A percentile compares a stretch with the other conserved stretches of the same genome.
These are phyloP conservation scores for Pseudopyricularia cyperi DNA, from an alignment of 2,329 filamentous ascomycete genomes.

Conservation along the genomic window DNA sequence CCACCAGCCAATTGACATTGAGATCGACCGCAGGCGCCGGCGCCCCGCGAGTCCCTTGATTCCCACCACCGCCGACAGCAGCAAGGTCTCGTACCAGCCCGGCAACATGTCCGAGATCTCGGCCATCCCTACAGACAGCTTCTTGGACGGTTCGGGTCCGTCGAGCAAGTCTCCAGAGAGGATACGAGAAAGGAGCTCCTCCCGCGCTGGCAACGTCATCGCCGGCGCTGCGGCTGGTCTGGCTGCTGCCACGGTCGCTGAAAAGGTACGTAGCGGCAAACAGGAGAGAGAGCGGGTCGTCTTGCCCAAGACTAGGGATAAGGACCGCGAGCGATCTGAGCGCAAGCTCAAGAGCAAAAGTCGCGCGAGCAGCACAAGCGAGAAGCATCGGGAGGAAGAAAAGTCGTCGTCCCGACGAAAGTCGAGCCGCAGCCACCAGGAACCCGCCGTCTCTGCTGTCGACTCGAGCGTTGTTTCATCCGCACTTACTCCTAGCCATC, in stretches of 20 bases:
- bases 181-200: constrained; percentile 28
- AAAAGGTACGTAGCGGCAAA: constrained; percentile 32
- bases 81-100: constrained; percentile 45
- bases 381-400: constrained; percentile 28
- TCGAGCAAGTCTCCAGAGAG: constrained; percentile 18
- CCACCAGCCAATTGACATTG: constrained; percentile 73
- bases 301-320: constrained; percentile 17
- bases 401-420: constrained; percentile 31
- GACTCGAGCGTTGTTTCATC: constrained; percentile 44
- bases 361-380: constrained; percentile 33
- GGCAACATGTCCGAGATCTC: constrained; percentile 75
- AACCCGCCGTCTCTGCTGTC: constrained; percentile 37
- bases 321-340: constrained; percentile 34
- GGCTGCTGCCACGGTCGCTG: constrained; percentile 23
- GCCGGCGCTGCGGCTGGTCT: constrained; percentile 23
- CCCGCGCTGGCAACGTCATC: constrained; percentile 23
- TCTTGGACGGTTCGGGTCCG: constrained; percentile 43
- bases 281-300: constrained; percentile 25
- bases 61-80: constrained; percentile 39
- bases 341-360: constrained; percentile 35
- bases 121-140: constrained; percentile 51
- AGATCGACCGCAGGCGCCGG: constrained; percentile 56
- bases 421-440: constrained; percentile 37
- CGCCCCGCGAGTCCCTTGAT: constrained; percentile 55
- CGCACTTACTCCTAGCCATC: constrained; percentile 38